phyloP scores from a whole-genome alignment of 208 protist genomes.

The Leptomonas seymouri region DNA sequence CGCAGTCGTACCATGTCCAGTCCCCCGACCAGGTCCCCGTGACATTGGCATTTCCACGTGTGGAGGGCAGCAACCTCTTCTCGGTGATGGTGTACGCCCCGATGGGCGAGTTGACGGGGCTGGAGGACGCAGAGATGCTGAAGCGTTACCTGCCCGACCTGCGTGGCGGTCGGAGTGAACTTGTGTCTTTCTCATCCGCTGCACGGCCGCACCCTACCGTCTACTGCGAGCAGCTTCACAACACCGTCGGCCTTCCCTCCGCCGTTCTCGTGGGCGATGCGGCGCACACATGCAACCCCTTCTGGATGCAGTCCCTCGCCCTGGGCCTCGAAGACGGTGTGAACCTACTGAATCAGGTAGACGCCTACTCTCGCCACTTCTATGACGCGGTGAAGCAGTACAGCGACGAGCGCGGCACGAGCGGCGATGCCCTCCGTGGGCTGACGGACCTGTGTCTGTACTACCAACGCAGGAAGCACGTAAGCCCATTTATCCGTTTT shows the following conservation, averaged over 20 bases:
- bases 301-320: conserved; percentile 87
- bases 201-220: conserved; percentile 67
- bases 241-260: conserved; percentile 85
- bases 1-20: conserved; percentile 49
- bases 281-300: conserved; percentile 81
- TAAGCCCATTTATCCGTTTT: conserved; percentile 73
- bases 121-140: conserved; percentile 54
- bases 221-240: conserved; percentile 88
- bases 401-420: conserved; percentile 83
- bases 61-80: conserved; percentile 61
- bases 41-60: conserved; percentile 75
- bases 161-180: conserved; percentile 11
- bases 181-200: conserved; percentile 38
- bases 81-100: conserved; percentile 87
- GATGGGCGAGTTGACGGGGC: conserved; percentile 44
- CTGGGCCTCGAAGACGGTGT: conserved; percentile 83
- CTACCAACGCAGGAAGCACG: conserved; percentile 85
- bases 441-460: conserved; percentile 87
- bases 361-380: conserved; percentile 84
- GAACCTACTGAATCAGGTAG: conserved; percentile 82
- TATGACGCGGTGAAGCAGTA: conserved; percentile 90
- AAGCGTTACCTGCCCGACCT: conserved; percentile 43
- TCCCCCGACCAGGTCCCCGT: conserved; percentile 65
- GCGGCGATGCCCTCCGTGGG: conserved; percentile 81
- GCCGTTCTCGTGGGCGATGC: conserved; percentile 85